These are phyloP conservation scores for Saccharomyces cerevisiae DNA, from an alignment of 805 yeast genomes.

Conservation along the genomic window DNA sequence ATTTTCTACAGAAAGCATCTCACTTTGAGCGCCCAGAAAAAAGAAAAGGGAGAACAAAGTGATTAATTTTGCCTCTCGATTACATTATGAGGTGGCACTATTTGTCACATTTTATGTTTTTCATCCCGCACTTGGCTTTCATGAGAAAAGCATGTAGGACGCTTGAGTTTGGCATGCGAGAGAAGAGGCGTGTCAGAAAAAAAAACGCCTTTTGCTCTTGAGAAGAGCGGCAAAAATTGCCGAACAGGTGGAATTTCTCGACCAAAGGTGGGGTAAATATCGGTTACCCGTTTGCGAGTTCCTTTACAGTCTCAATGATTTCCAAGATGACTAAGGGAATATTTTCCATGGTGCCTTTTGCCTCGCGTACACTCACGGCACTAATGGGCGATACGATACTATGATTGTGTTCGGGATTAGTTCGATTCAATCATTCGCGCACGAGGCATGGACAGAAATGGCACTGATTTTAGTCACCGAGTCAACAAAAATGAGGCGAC, in stretches of 20 bases:
- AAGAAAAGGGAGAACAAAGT: neutral
- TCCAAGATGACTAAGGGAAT: neutral
- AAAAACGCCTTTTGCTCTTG: neutral
- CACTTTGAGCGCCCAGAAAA: neutral
- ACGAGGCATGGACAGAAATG: neutral
- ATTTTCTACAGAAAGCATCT: neutral
- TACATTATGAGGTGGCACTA: neutral
- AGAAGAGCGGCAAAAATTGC: neutral
- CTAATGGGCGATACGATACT: neutral
- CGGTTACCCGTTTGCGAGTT: neutral
- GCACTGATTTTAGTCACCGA: neutral
- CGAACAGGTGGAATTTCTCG: neutral
- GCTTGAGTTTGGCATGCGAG: neutral
- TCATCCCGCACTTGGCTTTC: neutral
- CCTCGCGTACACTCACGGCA: neutral
- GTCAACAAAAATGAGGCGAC: neutral
- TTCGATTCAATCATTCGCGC: neutral
- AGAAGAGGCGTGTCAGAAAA: neutral
- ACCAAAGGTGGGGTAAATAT: neutral
- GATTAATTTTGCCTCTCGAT: neutral
- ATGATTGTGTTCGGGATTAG: neutral
- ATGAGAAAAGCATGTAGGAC: neutral
- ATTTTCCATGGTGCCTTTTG: neutral
- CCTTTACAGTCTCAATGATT: neutral
- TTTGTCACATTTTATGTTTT: neutral